Conservation (phyloP, 2,329 filamentous ascomycete species). For the Arthrobotrys pseudoclavata region DNA sequence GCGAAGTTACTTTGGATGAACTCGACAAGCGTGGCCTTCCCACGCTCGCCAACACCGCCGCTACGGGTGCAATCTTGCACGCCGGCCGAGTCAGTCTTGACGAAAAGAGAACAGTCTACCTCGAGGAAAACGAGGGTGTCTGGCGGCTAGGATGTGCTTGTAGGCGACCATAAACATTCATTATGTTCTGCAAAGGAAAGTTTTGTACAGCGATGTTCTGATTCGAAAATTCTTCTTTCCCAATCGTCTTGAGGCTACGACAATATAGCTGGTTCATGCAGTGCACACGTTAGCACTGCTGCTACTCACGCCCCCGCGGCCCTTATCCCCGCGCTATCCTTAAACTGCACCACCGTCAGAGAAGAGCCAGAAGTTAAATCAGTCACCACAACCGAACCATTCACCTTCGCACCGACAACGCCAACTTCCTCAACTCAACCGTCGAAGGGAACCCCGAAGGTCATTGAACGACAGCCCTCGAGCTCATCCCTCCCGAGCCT, state of each 20-base stretch:
- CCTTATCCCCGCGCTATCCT: conserved; percentile 19
- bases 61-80: conserved; percentile 90
- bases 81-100: conserved; percentile 87
- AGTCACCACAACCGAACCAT: conserved; percentile 49
- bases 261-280: conserved; percentile 59
- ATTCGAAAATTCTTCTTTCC: conserved; percentile 53
- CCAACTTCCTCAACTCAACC: conserved; percentile 41
- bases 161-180: conserved; percentile 60
- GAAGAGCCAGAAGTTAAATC: conserved; percentile 58
- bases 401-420: conserved; percentile 30
- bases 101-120: conserved; percentile 82
- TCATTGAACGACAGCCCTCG: conserved; percentile 53
- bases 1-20: conserved; percentile 78
- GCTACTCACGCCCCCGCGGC: conserved; percentile 15
- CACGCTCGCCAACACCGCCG: conserved; percentile 88
- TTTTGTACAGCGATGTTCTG: conserved; percentile 57
- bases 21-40: conserved; percentile 85
- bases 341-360: conserved; percentile 51
- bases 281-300: conserved; percentile 38
- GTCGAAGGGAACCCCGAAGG: conserved; percentile 35
- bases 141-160: conserved; percentile 61
- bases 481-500: conserved; percentile 54
- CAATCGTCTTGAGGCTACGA: conserved; percentile 30
- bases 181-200: conserved; percentile 48
- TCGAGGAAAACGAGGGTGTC: conserved; percentile 70